Conservation (phyloP, 176 grass and related monocot genomes). For the Aechmea fasciata region DNA sequence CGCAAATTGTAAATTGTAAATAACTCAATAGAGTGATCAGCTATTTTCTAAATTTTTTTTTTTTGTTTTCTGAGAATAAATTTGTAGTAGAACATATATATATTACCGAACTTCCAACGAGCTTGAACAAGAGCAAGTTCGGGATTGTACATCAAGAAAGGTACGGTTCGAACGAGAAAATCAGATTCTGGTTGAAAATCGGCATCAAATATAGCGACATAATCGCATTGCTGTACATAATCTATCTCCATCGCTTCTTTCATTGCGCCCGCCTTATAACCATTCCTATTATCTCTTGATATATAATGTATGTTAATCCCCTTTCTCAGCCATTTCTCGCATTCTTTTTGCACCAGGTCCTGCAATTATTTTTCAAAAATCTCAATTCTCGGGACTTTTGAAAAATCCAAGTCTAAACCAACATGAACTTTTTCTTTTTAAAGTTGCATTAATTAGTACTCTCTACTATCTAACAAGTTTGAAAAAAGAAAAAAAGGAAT, state of each 20-base stretch:
- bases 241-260: constrained; percentile 73
- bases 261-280: constrained; percentile 96
- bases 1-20: background rate
- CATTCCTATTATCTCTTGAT: constrained; percentile 54
- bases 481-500: background rate
- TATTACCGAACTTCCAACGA: constrained; percentile 66
- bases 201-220: constrained; percentile 80
- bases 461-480: background rate
- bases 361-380: constrained; percentile 10
- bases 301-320: constrained; percentile 79
- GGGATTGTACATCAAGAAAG: constrained; percentile 78
- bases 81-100: background rate
- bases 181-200: constrained; percentile 88
- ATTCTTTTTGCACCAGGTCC: constrained; percentile 61
- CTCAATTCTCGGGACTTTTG: background rate
- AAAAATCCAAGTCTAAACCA: background rate
- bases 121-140: constrained; percentile 72
- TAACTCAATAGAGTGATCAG: background rate
- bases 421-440: background rate
- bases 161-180: constrained; percentile 56
- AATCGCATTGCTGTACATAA: constrained; percentile 63
- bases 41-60: background rate
- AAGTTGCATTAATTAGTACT: background rate
- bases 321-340: constrained; percentile 58
- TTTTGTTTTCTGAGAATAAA: background rate